Evolutionary conservation across 768 basidiomycete species (phyloP), one percentile per base, ranked within the genome.

Genomic region (Tubosaeta sp.): DNA sequence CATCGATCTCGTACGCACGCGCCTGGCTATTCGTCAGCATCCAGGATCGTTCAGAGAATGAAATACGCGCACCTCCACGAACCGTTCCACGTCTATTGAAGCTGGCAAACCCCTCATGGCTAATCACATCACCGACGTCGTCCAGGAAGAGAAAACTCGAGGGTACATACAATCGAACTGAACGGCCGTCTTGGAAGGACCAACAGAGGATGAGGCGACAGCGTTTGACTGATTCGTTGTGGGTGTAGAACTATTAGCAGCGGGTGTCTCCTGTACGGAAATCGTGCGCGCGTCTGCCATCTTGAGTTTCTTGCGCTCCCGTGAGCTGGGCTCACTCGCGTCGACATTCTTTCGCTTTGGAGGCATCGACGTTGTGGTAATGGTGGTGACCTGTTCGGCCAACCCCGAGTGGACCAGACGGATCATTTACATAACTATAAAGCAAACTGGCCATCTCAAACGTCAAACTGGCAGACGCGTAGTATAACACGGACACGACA

Each of bases 51-150:
- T 42, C 44, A 14, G 24, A 12, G 8, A 29, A 12, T 9, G n/a
- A 27, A 44, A 19, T 9, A 32, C 25, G 30, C 72, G 21, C 43
- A 90, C 93, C 75, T 94, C 85, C 16, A 86, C 80, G 66, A 98
- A 95, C 63, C 80, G 85, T 63, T 95, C 94, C 21, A 95, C 86
- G 60, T 94, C 88, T 48, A 98, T 77, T 1, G 84, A 76, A 25
- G 77, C 75, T 3, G 91, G 90, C 16, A 96, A 67, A 8, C 76
- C 77, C 39, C 73, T 75, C 66, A 79, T 71, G 44, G 78, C 86
- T 87, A 39, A 10, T 39, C 29, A 44, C 56, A 52, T 9, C 27
- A 25, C 52, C 42, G 13, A 21, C n/a, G 14, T 41, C 16, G 7
- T 9, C 6, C 13, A 9, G n/a, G 12, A 4, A 22, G 4, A 24